Conservation (phyloP, 805 yeast genomes). For the Cyberlindnera misumaiensis region DNA sequence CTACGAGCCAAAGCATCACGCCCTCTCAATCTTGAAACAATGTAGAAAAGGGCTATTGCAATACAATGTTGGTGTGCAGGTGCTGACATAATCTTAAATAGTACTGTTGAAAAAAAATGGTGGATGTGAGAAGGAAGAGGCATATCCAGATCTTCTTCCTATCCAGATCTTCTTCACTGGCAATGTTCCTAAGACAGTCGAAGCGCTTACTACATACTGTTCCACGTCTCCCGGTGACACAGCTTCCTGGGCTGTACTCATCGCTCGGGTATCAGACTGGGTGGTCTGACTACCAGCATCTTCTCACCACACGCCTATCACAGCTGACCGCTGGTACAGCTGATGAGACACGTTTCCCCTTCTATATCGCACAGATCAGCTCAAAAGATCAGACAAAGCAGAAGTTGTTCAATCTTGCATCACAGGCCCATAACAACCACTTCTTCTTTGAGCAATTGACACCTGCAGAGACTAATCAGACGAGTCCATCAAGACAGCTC, state of each 20-base stretch:
- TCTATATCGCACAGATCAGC: constrained; percentile 60
- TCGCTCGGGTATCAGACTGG: constrained; percentile 61
- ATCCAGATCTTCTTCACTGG: not conserved
- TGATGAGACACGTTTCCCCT: constrained; percentile 68
- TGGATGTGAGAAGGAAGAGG: not conserved
- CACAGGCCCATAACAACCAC: constrained; percentile 90
- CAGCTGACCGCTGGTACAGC: constrained; percentile 70
- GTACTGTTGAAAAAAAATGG: no score
- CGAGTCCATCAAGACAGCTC: constrained; percentile 32
- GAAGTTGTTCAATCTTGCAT: constrained; percentile 76
- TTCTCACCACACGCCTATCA: constrained; percentile 51
- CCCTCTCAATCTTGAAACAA: no score
- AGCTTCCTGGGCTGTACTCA: constrained; percentile 53
- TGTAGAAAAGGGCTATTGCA: no score
- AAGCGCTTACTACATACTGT: constrained; percentile 47
- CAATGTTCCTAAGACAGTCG: constrained; percentile 3
- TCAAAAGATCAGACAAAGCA: constrained; percentile 62
- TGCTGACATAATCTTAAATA: not conserved
- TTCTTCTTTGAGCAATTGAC: constrained; percentile 65
- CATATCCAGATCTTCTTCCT: not conserved
- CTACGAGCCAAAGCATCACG: no score
- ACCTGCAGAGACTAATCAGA: constrained; percentile 15
- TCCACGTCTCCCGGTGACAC: constrained; percentile 42
- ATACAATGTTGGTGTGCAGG: constrained; percentile 1
- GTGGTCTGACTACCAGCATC: constrained; percentile 78